Conservation (phyloP, 179 eudicot genomes). For the Patellifolia procumbens region DNA sequence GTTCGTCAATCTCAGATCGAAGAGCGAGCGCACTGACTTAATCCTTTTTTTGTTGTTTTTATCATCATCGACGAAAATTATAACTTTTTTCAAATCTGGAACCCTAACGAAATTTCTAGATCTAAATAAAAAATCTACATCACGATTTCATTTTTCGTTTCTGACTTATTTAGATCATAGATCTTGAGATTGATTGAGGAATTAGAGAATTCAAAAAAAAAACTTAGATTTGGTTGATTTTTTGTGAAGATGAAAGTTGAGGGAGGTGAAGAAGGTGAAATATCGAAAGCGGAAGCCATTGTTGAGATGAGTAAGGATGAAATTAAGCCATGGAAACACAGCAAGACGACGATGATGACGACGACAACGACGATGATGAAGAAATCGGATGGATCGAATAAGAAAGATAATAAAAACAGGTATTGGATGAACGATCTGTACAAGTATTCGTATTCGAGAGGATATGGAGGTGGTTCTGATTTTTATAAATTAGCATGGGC, state of each 20-base stretch:
- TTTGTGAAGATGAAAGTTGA: constrained; percentile 34
- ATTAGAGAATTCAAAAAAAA: constrained; percentile 31
- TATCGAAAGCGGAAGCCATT: constrained; percentile 54
- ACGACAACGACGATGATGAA: constrained; percentile 13
- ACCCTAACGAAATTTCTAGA: constrained; percentile 30
- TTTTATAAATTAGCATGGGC: constrained; percentile 94
- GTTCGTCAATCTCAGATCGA: constrained; percentile 5
- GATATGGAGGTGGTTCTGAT: constrained; percentile 52
- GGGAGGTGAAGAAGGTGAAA: constrained; percentile 69
- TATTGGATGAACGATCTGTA: constrained; percentile 75
- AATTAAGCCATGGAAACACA: constrained; percentile 27
- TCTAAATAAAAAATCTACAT: not conserved
- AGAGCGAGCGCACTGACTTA: not conserved
- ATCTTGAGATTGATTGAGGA: constrained; percentile 23
- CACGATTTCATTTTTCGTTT: constrained; percentile 6
- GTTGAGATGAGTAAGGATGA: constrained; percentile 51
- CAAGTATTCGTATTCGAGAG: constrained; percentile 57
- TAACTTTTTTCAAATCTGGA: constrained; percentile 26
- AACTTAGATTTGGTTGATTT: constrained; percentile 34
- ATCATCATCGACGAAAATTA: not conserved
- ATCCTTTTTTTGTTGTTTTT: not conserved
- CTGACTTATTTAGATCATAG: not conserved
- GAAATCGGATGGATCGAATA: constrained; percentile 25
- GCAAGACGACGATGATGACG: not conserved
- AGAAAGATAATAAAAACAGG: constrained; percentile 29